Evolutionary conservation across 176 grass and related monocot genomes (phyloP), one percentile per base, ranked within the genome.

Genomic region (Oryza officinalis): DNA sequence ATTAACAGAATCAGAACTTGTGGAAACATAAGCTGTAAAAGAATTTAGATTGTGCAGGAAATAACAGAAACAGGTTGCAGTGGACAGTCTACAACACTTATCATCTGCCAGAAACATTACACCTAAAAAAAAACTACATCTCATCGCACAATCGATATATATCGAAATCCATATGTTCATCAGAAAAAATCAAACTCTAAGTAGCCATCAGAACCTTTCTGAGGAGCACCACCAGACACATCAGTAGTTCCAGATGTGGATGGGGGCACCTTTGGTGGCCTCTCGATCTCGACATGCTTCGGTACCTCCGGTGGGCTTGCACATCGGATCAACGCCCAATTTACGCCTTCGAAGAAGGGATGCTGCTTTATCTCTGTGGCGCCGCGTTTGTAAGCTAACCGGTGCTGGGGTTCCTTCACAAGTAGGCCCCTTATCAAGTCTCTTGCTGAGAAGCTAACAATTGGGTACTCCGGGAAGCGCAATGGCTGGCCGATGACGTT

Each of bases 111-210:
- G 72, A 66, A 74, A 57, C 60, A 67, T 74, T 18, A 43, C 23
- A 80, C 54, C 70, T 30, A 41, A 74, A 79, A 38, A 38, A 79
- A 80, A 1, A 44, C 77, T 75, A 73, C 59, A 84, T 47, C 22
- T 65, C 77, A 73, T 75, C 27, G 63, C 54, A 68, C 57, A 84
- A 79, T 72, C 74, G 73, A 65, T 31, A 73, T 31, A 73, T 60
- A 18, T 45, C 11, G 11, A 22, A 75, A 84, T 59, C 46, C 47
- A 67, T 57, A 66, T 46, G 35, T 82, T 74, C 37, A 33, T 67
- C 86, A 92, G 68, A 92, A 88, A 83, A 92, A 92, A 82, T 92
- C 82, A 74, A 92, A 92, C 77, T 88, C 90, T 54, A 92, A 71
- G 70, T 86, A 92, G 30, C 74, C 83, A 67, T 88, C 86, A 35